These are phyloP conservation scores for Phytophthora podocarpi DNA, from an alignment of 352 stramenopile species.

Conservation along the genomic window DNA sequence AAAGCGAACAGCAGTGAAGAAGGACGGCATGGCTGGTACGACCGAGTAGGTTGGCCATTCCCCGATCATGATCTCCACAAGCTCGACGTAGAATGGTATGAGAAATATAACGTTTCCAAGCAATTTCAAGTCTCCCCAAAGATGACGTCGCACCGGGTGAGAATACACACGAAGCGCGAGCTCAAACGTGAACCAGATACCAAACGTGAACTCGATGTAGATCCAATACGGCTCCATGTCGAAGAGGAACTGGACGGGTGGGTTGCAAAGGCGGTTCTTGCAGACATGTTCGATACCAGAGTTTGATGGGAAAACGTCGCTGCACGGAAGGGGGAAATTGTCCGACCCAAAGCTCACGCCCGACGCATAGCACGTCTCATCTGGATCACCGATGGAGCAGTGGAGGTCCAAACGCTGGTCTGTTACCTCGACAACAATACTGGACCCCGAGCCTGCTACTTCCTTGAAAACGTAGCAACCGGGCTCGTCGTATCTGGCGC, in stretches of 20 bases:
- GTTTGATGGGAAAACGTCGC: constrained; percentile 23
- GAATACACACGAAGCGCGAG: constrained; percentile 34
- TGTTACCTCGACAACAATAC: constrained; percentile 19
- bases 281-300: constrained; percentile 32
- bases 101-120: constrained; percentile 33
- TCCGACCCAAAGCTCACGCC: constrained; percentile 44
- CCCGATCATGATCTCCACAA: constrained; percentile 26
- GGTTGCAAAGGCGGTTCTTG: constrained; percentile 55
- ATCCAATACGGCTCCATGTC: constrained; percentile 61
- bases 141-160: constrained; percentile 29
- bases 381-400: constrained; percentile 21
- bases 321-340: constrained; percentile 26
- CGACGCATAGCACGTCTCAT: constrained; percentile 32
- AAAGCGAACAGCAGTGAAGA: constrained; percentile 48
- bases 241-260: constrained; percentile 36
- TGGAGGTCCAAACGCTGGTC: constrained; percentile 30
- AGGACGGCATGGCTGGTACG: constrained; percentile 42
- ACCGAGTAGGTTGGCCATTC: constrained; percentile 41
- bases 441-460: constrained; percentile 2
- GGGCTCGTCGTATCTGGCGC: constrained; percentile 28
- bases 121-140: constrained; percentile 35
- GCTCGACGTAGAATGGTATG: constrained; percentile 43
- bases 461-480: constrained; percentile 45
- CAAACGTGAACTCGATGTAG: constrained; percentile 54
- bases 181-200: constrained; percentile 49